phyloP scores from a whole-genome alignment of 306 rosid genomes.

The Fagus sylvatica region DNA sequence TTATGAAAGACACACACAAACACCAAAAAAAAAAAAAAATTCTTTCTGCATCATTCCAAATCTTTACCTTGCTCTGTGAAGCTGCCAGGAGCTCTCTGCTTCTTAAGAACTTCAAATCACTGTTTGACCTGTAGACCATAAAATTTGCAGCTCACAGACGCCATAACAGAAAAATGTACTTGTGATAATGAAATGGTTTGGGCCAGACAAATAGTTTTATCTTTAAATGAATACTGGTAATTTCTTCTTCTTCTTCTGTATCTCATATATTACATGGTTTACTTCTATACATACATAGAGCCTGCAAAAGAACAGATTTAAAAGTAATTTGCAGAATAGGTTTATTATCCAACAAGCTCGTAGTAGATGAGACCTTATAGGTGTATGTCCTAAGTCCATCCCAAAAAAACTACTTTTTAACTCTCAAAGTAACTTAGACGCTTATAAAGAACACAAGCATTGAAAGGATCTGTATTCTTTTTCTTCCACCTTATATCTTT shows the following conservation, averaged over 20 bases:
- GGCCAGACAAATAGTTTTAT: not conserved
- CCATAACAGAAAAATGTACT: constrained; percentile 6
- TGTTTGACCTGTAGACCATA: constrained; percentile 77
- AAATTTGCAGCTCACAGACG: constrained; percentile 14
- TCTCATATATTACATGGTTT: not conserved
- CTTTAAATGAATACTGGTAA: not conserved
- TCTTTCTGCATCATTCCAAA: constrained; percentile 3
- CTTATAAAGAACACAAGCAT: too few species aligned
- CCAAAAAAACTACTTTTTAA: too few species aligned
- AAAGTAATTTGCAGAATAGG: too few species aligned
- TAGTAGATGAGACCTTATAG: too few species aligned
- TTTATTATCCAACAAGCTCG: too few species aligned
- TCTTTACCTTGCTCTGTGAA: constrained; percentile 91
- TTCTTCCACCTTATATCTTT: too few species aligned
- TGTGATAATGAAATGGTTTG: not conserved
- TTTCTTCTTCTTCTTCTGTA: not conserved
- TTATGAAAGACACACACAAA: not conserved
- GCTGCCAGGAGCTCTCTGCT: constrained; percentile 71
- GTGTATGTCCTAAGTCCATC: too few species aligned
- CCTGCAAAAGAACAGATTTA: too few species aligned
- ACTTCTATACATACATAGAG: not conserved
- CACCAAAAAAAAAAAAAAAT: not conserved
- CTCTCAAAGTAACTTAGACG: too few species aligned
- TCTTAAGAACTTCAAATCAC: constrained; percentile 82
- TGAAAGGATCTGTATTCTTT: too few species aligned